Base-by-base conservation (phyloP, 805 yeast genomes). In the Teunomyces lycoperdinae region DNA sequence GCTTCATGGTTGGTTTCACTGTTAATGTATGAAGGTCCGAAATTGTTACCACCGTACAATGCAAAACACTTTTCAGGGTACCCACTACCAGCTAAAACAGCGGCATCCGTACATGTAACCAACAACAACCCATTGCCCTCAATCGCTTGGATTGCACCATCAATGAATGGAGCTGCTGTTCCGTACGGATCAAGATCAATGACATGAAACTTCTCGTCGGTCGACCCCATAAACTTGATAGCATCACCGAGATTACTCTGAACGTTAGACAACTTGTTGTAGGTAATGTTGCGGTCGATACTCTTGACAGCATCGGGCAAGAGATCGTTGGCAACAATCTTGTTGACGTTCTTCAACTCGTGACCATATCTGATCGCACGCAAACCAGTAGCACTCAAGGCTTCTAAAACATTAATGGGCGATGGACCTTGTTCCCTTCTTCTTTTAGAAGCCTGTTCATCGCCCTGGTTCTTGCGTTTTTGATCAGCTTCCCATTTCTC, bases 121-220 rank as follows among this genome's bases (percentile, higher is more conserved):
- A 94, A 71, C 54, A 94, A 67, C 38, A 94, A 60, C 1, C 98
- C 99, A 47, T 85, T 91, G 55, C 91, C 90, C 43, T 78, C 79
- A n/a, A 91, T 79, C 29, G 85, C 73, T 59, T 89, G 96, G 29
- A 94, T 73, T 0, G 98, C 97, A 29, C 94, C 82, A 64, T 94
- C 99, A 27, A 94, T 76, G 63, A 94, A 94, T 6, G 99, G 99
- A 0, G 97, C 81, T 0, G 97, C 99, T 0, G 97, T 86, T 28
- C 99, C 99, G 62, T 94, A 94, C 0, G 99, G 99, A 66, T 94
- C 99, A 44, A 94, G 76, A 67, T 94, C 99, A 49, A 94, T 81
- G 3, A 89, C 87, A 62, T 94, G 96, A 68, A 85, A 90, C 45
- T 73, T 72, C 24, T 70, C 75, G 13, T 60, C 67, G 45, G 84